Base-by-base conservation (phyloP, 1,284 basidiomycete genomes). In the Apiotrichum akiyoshidainum region DNA sequence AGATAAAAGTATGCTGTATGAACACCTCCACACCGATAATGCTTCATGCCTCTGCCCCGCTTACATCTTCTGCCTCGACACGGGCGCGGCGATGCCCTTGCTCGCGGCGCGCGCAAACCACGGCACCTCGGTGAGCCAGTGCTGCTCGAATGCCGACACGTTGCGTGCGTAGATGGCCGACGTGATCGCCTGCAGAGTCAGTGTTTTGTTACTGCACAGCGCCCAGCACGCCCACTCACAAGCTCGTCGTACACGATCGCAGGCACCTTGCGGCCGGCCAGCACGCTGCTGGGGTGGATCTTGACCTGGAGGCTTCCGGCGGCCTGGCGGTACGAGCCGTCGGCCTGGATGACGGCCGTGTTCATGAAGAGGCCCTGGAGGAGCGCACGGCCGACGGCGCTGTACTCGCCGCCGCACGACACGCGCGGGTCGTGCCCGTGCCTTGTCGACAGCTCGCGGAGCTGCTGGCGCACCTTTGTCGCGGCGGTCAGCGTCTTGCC, bases 191-290 rank as follows among this genome's bases (percentile, higher is more conserved):
- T 46, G 21, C 3, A 17, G 19, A 19, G 21, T 45, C 21, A 10
- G 9, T 6, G 9, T 21, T 19, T 14, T 11, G 9, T 44, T 90
- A 90, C 61, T n/a, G 26, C 39, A 31, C 7, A 7, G 7, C 26
- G 4, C 26, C 7, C 26, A 31, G 26, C 26, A 31, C 26, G 26
- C 26, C 4, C 26, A 34, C 45, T 67, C 64, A 94, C 92, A 68
- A 96, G 80, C 73, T 96, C 93, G 72, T 94, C 88, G 70, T 90
- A 97, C 48, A 96, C 83, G 58, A 97, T 91, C 7, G 87, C 90
- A 0, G 87, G 85, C 1, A 86, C 84, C 71, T 89, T 90, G 70
- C 88, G 89, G 61, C 88, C 86, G 61, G 83, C 84, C 61, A 96
- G 72, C 2, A 85, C 83, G 21, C 90, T 93, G 26, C 87, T 84